A percentile compares a stretch with the other conserved stretches of the same genome.
Evolutionary conservation across 2,329 filamentous ascomycete genomes (phyloP).

Genomic region (Pseudogymnoascus sp.): DNA sequence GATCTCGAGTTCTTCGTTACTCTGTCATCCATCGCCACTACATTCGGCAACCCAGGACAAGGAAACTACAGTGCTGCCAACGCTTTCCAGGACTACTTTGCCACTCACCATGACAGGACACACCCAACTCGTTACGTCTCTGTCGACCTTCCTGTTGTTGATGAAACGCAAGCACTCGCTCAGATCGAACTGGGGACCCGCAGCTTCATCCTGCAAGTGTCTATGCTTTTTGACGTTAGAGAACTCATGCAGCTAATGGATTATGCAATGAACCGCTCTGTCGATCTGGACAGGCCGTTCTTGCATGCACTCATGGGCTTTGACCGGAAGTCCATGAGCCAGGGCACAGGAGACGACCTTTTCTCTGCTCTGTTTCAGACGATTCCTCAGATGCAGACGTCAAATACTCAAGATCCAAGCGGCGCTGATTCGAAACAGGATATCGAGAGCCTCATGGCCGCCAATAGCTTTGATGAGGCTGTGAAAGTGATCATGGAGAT

Average conservation of each 20-base stretch:
- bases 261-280: slow-evolving; percentile 18
- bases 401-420: neutral
- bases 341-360: slow-evolving; percentile 15
- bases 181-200: slow-evolving; percentile 7
- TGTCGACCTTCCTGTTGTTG: slow-evolving; percentile 18
- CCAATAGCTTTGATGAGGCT: neutral
- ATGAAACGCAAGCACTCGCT: slow-evolving; percentile 14
- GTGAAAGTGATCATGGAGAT: neutral
- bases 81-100: slow-evolving; percentile 13
- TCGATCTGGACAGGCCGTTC: slow-evolving; percentile 13
- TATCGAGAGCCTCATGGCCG: neutral
- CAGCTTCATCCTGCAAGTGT: slow-evolving; percentile 12
- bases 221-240: slow-evolving; percentile 18
- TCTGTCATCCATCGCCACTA: neutral
- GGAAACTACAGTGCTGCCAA: slow-evolving; percentile 12
- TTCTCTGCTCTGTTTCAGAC: slow-evolving; percentile 16
- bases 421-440: neutral
- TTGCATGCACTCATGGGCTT: slow-evolving; percentile 16
- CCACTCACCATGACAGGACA: neutral
- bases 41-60: slow-evolving; percentile 9
- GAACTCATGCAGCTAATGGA: slow-evolving; percentile 20
- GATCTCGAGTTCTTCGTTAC: slow-evolving; percentile 12
- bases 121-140: slow-evolving; percentile 14
- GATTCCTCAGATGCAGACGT: neutral
- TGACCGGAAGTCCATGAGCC: slow-evolving; percentile 16